These are phyloP conservation scores for Cryomyces antarcticus DNA, from an alignment of 495 filamentous ascomycete genomes.

Conservation along the genomic window DNA sequence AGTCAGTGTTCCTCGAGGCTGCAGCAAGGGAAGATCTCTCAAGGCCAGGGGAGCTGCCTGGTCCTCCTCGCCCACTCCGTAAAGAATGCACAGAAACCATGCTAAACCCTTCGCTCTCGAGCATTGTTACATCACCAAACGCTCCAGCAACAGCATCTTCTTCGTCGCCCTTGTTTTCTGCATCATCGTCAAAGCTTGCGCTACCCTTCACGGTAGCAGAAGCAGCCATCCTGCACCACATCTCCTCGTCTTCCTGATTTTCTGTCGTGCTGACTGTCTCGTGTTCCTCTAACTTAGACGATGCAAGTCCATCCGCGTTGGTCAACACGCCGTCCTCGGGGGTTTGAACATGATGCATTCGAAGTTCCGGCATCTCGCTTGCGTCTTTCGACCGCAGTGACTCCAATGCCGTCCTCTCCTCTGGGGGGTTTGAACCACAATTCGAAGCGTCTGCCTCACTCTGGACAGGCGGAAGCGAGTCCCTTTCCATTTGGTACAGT, in stretches of 20 bases:
- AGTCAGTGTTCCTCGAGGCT: background rate
- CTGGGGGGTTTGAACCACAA: too few species aligned
- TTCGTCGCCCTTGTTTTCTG: background rate
- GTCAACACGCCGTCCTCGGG: background rate
- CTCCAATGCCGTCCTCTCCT: too few species aligned
- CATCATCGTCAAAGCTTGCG: too few species aligned
- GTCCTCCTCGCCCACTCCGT: conserved; percentile 5
- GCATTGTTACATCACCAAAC: conserved; percentile 14
- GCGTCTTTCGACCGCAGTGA: too few species aligned
- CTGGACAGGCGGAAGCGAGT: too few species aligned
- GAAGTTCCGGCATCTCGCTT: too few species aligned
- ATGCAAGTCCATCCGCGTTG: background rate
- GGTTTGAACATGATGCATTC: background rate
- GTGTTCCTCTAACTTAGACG: background rate
- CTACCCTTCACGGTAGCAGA: too few species aligned
- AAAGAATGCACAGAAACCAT: conserved; percentile 20
- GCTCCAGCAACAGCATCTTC: background rate
- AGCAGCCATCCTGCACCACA: conserved; percentile 3
- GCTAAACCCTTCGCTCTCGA: conserved; percentile 19
- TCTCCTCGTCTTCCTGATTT: conserved; percentile 2
- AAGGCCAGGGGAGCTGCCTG: background rate
- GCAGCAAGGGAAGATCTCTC: background rate
- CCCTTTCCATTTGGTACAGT: too few species aligned
- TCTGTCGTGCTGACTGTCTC: background rate
- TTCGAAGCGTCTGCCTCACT: too few species aligned